Evolutionary conservation across 2,329 filamentous ascomycete genomes (phyloP).

Genomic region (Sporothrix protearum): DNA sequence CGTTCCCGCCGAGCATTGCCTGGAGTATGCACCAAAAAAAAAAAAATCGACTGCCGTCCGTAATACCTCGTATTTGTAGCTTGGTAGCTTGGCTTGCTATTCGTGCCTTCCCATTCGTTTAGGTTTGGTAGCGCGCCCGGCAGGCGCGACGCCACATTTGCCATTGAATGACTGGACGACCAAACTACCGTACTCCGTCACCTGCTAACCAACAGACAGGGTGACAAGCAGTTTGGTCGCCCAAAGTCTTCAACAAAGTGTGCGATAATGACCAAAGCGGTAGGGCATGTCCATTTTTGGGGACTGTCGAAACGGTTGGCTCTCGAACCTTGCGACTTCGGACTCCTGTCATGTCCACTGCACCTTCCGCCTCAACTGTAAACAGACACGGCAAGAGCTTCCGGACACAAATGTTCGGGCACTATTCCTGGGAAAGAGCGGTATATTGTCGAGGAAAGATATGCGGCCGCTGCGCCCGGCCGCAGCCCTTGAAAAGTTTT

Average conservation of each 20-base stretch:
- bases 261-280: not conserved
- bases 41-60: not conserved
- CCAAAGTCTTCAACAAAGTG: too few relatives aligned
- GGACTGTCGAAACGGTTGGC: not conserved
- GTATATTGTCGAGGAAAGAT: not conserved
- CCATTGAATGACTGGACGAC: not conserved
- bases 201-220: too few relatives aligned
- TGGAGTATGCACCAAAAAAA: not conserved
- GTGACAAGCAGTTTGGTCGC: too few relatives aligned
- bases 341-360: not conserved
- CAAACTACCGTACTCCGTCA: too few relatives aligned
- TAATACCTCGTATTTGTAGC: not conserved
- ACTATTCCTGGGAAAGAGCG: not conserved
- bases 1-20: not conserved
- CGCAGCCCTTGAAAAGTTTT: not conserved
- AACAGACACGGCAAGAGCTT: not conserved
- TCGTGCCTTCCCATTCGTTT: not conserved
- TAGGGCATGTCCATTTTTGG: not conserved
- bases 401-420: not conserved
- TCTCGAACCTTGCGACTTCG: not conserved
- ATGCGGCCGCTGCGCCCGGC: slow-evolving; percentile 3
- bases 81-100: not conserved
- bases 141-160: not conserved
- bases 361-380: not conserved
- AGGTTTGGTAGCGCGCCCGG: too few relatives aligned